Percentiles rank a stretch among this genome's conserved stretches.
phyloP scores from a whole-genome alignment of 2,329 filamentous ascomycete species.

The Dothiorella sarmentorum region DNA sequence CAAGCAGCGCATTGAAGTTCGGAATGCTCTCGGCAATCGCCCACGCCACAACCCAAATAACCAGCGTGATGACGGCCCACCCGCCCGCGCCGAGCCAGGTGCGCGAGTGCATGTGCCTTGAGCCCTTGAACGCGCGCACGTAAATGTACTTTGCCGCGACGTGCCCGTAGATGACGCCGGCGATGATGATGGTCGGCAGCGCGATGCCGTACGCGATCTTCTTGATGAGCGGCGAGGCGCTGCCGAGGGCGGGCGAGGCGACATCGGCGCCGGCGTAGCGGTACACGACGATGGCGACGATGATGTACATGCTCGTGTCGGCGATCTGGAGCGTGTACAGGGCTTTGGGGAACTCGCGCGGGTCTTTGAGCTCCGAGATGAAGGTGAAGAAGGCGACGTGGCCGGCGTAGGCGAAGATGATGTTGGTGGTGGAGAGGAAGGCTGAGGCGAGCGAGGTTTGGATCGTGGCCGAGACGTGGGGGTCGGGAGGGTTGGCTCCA shows the following conservation, averaged over 20 bases:
- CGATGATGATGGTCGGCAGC: slow-evolving; percentile 67
- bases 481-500: slow-evolving; percentile 23
- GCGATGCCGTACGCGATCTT: slow-evolving; percentile 68
- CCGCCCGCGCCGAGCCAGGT: slow-evolving; percentile 43
- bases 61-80: slow-evolving; percentile 57
- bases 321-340: slow-evolving; percentile 59
- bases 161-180: slow-evolving; percentile 67
- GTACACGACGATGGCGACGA: slow-evolving; percentile 67
- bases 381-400: slow-evolving; percentile 68
- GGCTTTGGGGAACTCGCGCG: slow-evolving; percentile 59
- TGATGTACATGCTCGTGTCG: slow-evolving; percentile 60
- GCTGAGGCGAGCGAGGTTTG: slow-evolving; percentile 41
- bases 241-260: slow-evolving; percentile 63
- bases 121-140: slow-evolving; percentile 59
- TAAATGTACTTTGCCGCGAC: slow-evolving; percentile 66
- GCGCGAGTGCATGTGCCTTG: slow-evolving; percentile 52
- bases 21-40: slow-evolving; percentile 69
- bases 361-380: slow-evolving; percentile 61
- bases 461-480: slow-evolving; percentile 26
- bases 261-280: slow-evolving; percentile 61
- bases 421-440: slow-evolving; percentile 50
- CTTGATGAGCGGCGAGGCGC: slow-evolving; percentile 53
- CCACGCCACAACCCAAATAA: slow-evolving; percentile 62
- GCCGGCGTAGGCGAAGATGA: slow-evolving; percentile 66
- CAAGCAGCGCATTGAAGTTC: slow-evolving; percentile 65